A percentile compares a stretch with the other conserved stretches of the same genome.
These are phyloP conservation scores for Xylaria sp. DNA, from an alignment of 2,329 filamentous ascomycete genomes.

Conservation along the genomic window DNA sequence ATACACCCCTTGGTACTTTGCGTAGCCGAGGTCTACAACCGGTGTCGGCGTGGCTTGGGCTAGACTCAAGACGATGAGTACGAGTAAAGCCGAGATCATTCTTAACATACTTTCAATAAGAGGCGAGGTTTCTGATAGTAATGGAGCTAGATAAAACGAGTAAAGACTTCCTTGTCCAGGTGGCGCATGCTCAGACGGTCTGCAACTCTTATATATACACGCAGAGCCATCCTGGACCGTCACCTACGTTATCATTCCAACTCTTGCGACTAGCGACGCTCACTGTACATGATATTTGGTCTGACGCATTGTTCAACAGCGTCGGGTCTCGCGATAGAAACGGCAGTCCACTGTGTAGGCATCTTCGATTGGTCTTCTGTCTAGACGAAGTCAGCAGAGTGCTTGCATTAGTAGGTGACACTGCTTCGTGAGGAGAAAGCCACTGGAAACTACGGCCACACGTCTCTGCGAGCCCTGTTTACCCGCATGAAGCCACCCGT, in stretches of 20 bases:
- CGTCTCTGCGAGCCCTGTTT: background rate
- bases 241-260: background rate
- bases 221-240: background rate
- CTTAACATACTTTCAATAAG: constrained; percentile 18
- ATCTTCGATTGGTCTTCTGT: constrained; percentile 4
- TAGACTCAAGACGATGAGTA: constrained; percentile 21
- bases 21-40: constrained; percentile 58
- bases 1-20: constrained; percentile 56
- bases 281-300: background rate
- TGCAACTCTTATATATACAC: constrained; percentile 15
- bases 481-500: constrained; percentile 5
- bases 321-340: background rate
- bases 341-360: background rate
- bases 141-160: background rate
- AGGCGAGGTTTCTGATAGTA: background rate
- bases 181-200: background rate
- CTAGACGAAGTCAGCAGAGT: constrained; percentile 16
- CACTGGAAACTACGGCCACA: background rate
- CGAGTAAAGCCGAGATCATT: constrained; percentile 16
- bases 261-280: background rate
- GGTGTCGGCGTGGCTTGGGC: constrained; percentile 35
- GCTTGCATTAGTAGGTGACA: constrained; percentile 27
- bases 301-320: background rate
- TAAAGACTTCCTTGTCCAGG: background rate
- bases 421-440: constrained; percentile 8